phyloP scores from a whole-genome alignment of 2,329 filamentous ascomycete genomes.

The Neobulgaria alba region DNA sequence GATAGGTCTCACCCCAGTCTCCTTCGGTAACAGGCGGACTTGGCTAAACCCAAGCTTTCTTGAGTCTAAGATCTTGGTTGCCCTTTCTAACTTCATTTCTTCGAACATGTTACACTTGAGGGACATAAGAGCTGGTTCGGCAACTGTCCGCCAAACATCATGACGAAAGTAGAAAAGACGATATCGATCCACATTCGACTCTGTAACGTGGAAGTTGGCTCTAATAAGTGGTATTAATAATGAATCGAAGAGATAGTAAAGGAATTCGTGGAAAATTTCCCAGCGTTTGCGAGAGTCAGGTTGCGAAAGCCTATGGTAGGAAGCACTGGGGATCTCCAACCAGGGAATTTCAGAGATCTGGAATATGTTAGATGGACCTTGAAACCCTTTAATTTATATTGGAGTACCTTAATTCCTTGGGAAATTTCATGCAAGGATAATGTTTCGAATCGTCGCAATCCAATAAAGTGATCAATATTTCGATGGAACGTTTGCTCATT shows the following conservation, averaged over 20 bases:
- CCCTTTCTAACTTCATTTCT: slow-evolving; percentile 54
- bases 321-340: slow-evolving; percentile 51
- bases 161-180: slow-evolving; percentile 90
- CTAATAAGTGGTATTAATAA: slow-evolving; percentile 79
- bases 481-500: slow-evolving; percentile 57
- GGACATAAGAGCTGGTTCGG: slow-evolving; percentile 59
- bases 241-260: slow-evolving; percentile 92
- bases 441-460: slow-evolving; percentile 70
- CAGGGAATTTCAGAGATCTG: slow-evolving; percentile 64
- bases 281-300: slow-evolving; percentile 67
- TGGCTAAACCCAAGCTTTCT: slow-evolving; percentile 68
- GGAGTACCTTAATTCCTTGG: slow-evolving; percentile 63
- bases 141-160: slow-evolving; percentile 75
- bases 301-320: slow-evolving; percentile 49
- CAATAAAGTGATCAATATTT: slow-evolving; percentile 70
- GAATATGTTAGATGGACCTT: slow-evolving; percentile 1
- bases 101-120: slow-evolving; percentile 72
- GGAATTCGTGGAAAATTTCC: slow-evolving; percentile 73
- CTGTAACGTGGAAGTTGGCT: slow-evolving; percentile 88
- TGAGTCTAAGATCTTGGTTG: slow-evolving; percentile 48
- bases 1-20: slow-evolving; percentile 67
- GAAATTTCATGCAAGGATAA: slow-evolving; percentile 70
- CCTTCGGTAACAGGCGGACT: slow-evolving; percentile 76
- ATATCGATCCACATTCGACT: slow-evolving; percentile 73
- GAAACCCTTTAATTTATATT: background rate